Evolutionary conservation across 257 asterid genomes (phyloP).

Genomic region (Penstemon eatonii): DNA sequence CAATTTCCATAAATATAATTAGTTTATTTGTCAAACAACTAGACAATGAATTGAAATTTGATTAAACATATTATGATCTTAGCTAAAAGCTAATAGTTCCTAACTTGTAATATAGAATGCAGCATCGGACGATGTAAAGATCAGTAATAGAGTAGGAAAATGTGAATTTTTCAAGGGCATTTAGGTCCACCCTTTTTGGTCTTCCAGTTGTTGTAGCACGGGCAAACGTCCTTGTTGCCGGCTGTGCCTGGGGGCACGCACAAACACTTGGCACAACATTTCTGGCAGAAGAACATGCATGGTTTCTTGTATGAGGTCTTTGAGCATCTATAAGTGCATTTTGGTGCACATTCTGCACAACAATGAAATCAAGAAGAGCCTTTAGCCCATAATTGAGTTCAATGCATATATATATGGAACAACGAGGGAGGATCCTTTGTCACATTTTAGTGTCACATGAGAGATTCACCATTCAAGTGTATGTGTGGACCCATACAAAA

Average conservation of each 20-base stretch:
- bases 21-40: not conserved
- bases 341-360: conserved; percentile 51
- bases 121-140: not conserved
- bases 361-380: not conserved
- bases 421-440: not conserved
- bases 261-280: conserved; percentile 61
- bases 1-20: not conserved
- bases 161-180: conserved; percentile 44
- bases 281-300: conserved; percentile 66
- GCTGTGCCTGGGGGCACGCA: conserved; percentile 74
- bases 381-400: not conserved
- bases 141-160: not conserved
- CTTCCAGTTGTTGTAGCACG: conserved; percentile 79
- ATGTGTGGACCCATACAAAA: no score
- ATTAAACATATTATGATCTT: not conserved
- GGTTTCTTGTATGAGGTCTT: conserved; percentile 66
- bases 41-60: not conserved
- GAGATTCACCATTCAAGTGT: no score
- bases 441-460: no score
- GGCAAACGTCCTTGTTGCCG: conserved; percentile 69
- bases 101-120: not conserved
- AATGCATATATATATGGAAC: no score
- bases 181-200: conserved; percentile 70
- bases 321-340: conserved; percentile 58
- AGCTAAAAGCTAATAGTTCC: not conserved